Conservation (phyloP, 2,329 filamentous ascomycete genomes). For the Ascomycota sp. region DNA sequence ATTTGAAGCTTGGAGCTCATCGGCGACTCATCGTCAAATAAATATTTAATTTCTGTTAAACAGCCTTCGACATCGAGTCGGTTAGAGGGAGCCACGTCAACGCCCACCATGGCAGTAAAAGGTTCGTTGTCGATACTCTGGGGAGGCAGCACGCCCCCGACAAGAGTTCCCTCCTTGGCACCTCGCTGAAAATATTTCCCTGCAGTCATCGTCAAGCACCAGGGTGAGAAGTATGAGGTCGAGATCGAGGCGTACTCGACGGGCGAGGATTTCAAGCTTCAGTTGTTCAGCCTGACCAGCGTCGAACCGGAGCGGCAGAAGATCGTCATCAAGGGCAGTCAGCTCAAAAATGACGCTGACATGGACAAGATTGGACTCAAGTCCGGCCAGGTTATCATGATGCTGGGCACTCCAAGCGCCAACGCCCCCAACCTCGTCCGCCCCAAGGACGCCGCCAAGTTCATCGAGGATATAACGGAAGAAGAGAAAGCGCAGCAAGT, state of each 20-base stretch:
- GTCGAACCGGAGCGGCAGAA: constrained; percentile 95
- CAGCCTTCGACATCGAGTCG: not conserved
- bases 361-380: constrained; percentile 73
- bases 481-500: constrained; percentile 69
- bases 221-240: constrained; percentile 86
- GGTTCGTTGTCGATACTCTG: no score
- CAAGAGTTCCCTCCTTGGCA: no score
- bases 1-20: no score
- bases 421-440: constrained; percentile 40
- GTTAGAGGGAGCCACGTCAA: no score
- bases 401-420: constrained; percentile 78
- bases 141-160: no score
- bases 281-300: constrained; percentile 84
- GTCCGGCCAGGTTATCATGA: constrained; percentile 73
- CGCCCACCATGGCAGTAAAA: not conserved
- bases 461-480: constrained; percentile 94
- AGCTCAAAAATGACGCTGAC: constrained; percentile 86
- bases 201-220: constrained; percentile 78
- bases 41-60: no score
- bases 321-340: constrained; percentile 80
- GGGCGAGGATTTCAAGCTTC: constrained; percentile 87
- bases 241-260: constrained; percentile 70
- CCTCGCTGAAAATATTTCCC: constrained; percentile 4
- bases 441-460: constrained; percentile 67
- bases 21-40: no score